These are phyloP conservation scores for Neonectria faginata DNA, from an alignment of 2,329 filamentous ascomycete species.

Conservation along the genomic window DNA sequence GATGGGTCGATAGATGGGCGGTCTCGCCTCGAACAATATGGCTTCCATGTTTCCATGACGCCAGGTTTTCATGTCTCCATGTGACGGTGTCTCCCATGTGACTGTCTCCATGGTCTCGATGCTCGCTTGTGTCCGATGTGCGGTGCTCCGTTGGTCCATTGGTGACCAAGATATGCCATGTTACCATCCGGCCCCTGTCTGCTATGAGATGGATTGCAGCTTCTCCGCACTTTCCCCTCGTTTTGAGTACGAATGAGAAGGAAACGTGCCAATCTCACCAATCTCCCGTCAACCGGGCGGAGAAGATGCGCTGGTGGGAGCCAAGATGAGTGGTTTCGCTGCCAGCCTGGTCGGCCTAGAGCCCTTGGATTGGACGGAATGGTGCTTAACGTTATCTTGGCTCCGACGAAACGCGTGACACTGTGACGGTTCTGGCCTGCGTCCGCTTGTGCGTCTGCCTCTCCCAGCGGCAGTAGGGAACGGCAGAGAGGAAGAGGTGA, in stretches of 20 bases:
- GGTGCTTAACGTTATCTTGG: constrained; percentile 6
- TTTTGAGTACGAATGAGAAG: constrained; percentile 16
- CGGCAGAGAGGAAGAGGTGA: neutral
- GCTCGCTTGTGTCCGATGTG: neutral
- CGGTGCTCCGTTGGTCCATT: neutral
- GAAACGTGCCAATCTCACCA: constrained; percentile 10
- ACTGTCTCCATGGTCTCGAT: neutral
- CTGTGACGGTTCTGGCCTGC: neutral
- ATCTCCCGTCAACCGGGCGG: constrained; percentile 15
- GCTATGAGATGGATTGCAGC: constrained; percentile 13
- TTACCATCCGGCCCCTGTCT: constrained; percentile 15
- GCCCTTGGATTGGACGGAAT: neutral
- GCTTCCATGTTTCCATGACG: constrained; percentile 35
- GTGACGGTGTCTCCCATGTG: constrained; percentile 8
- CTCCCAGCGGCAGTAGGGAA: constrained; percentile 8
- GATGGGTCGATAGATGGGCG: constrained; percentile 41
- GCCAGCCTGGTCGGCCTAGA: neutral
- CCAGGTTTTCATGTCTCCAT: constrained; percentile 11
- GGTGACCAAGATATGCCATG: neutral
- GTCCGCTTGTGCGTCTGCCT: constrained; percentile 2
- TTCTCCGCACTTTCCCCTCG: constrained; percentile 27
- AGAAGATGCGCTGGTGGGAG: constrained; percentile 10
- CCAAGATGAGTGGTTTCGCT: constrained; percentile 20
- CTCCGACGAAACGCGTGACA: neutral
- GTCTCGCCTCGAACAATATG: constrained; percentile 44